These are phyloP conservation scores for Saccharomycopsis selenospora DNA, from an alignment of 805 yeast genomes.

Conservation along the genomic window DNA sequence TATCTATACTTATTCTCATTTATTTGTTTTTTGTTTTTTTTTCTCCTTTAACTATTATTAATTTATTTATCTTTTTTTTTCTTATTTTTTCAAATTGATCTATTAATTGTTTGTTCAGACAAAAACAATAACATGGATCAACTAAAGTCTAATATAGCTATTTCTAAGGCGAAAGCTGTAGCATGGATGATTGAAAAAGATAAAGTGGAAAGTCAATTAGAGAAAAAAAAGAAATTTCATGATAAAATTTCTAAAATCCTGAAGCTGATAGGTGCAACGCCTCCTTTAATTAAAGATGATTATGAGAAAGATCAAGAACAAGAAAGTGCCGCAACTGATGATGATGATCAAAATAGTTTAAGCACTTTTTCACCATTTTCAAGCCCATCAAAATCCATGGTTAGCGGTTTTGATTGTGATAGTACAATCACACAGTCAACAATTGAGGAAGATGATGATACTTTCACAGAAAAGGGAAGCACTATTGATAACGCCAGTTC, in stretches of 20 bases:
- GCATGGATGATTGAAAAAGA: constrained; percentile 13
- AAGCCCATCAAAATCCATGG: neutral
- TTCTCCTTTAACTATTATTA: neutral
- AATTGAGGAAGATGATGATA: neutral
- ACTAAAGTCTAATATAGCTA: neutral
- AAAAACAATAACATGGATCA: neutral
- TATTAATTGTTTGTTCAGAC: neutral
- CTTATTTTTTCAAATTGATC: neutral
- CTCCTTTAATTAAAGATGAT: neutral
- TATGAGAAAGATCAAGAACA: neutral
- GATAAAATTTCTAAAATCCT: too few relatives aligned
- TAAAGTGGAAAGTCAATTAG: too few relatives aligned
- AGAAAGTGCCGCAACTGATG: neutral
- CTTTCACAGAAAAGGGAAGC: neutral
- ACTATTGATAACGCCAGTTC: neutral
- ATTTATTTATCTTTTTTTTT: neutral
- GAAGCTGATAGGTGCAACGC: neutral
- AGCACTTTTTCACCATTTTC: neutral
- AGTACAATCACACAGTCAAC: too few relatives aligned
- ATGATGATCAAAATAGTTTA: neutral
- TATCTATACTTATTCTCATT: neutral
- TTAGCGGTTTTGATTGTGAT: too few relatives aligned
- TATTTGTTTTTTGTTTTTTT: neutral
- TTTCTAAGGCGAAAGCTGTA: constrained; percentile 4
- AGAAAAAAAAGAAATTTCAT: too few relatives aligned